phyloP scores from a whole-genome alignment of 192 early-diverging fungal species.

The Linnemannia exigua region DNA sequence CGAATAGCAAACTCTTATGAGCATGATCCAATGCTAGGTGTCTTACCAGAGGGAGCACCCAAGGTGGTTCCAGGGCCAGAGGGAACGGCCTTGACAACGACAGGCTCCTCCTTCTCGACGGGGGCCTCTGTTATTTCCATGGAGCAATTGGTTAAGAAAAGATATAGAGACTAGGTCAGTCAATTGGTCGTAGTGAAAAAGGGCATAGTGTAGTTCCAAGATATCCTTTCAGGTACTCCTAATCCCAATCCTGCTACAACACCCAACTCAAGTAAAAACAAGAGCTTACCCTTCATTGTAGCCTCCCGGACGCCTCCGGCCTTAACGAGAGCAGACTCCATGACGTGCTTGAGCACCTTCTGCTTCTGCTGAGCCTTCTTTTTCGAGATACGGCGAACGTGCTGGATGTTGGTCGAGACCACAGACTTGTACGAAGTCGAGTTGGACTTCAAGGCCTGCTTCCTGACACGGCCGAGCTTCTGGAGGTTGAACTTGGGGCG shows the following conservation, averaged over 20 bases:
- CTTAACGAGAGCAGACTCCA: slow-evolving; percentile 49
- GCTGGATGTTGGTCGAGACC: slow-evolving; percentile 52
- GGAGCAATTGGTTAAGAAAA: neutral
- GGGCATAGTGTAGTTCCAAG: neutral
- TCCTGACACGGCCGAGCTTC: slow-evolving; percentile 57
- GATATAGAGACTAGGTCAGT: neutral
- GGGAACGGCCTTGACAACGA: slow-evolving; percentile 51
- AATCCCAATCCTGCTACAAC: neutral
- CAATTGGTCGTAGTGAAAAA: neutral
- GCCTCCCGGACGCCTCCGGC: slow-evolving; percentile 54
- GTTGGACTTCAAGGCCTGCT: slow-evolving; percentile 53
- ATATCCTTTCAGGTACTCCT: neutral
- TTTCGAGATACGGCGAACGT: slow-evolving; percentile 52
- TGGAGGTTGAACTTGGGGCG: slow-evolving; percentile 55
- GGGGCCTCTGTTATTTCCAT: slow-evolving; percentile 31
- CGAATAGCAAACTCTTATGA: no score
- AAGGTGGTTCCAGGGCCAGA: slow-evolving; percentile 50
- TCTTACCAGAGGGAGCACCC: slow-evolving; percentile 54
- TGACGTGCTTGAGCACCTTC: slow-evolving; percentile 27
- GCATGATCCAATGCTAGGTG: neutral
- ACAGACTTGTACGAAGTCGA: slow-evolving; percentile 53
- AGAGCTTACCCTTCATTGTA: slow-evolving; percentile 51
- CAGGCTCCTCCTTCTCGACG: slow-evolving; percentile 36
- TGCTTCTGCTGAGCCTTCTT: slow-evolving; percentile 57
- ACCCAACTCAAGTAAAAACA: neutral